phyloP scores from a whole-genome alignment of 768 basidiomycete genomes.

The Lyophyllum semitale region DNA sequence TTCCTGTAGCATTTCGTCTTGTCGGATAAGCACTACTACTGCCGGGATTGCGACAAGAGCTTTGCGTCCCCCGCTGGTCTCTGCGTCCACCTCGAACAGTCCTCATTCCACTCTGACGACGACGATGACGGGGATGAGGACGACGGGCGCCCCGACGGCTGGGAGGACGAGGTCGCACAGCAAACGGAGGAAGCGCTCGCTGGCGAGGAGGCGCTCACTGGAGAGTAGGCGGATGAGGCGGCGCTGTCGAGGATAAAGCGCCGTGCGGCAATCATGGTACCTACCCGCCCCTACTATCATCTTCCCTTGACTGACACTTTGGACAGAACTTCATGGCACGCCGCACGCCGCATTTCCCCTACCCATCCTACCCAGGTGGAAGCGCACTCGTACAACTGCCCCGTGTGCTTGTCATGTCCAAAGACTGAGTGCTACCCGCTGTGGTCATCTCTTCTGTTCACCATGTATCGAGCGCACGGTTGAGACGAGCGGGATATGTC shows the following conservation, averaged over 20 bases:
- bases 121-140: not conserved
- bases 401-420: slow-evolving; percentile 7
- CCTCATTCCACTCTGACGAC: slow-evolving; percentile 8
- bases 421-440: slow-evolving; percentile 9
- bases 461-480: slow-evolving; percentile 10
- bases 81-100: slow-evolving; percentile 1
- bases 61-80: slow-evolving; percentile 7
- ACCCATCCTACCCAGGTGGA: not conserved
- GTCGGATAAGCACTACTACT: slow-evolving; percentile 9
- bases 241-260: slow-evolving; percentile 4
- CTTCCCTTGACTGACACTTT: not conserved
- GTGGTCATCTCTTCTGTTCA: slow-evolving; percentile 14
- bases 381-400: slow-evolving; percentile 7
- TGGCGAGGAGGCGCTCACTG: slow-evolving; percentile 1
- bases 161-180: slow-evolving; percentile 18
- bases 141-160: slow-evolving; percentile 7
- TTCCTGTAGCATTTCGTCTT: not conserved
- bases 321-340: slow-evolving; percentile 10
- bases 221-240: not conserved
- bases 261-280: slow-evolving; percentile 9
- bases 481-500: slow-evolving; percentile 9
- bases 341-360: not conserved
- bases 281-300: not conserved
- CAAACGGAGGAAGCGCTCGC: too few species aligned
- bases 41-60: slow-evolving; percentile 3